Base-by-base conservation (phyloP, 2,329 filamentous ascomycete species). In the Paradendryphiella salina region DNA sequence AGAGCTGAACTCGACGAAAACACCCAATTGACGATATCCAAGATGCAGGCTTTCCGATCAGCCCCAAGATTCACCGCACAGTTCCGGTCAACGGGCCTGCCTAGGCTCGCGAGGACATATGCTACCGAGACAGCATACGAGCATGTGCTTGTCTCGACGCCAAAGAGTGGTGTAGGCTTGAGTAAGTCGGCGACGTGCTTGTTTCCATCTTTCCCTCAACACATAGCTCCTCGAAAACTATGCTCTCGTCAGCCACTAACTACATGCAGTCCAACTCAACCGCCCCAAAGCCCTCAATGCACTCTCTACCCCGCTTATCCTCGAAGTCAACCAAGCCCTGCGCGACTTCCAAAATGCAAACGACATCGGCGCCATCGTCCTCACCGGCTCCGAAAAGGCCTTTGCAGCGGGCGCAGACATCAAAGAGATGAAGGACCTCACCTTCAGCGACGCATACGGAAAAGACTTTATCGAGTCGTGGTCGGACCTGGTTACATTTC, bases 351-450 rank as follows among this genome's bases (percentile, higher is more conserved):
- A 74, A 50, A 54, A 65, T 37, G 60, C 66, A 48, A 56, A 57
- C 7, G 57, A 60, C 29, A 69, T 73, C 35, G 65, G 65, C 46
- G 71, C 71, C 47, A 67, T 73, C 32, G 71, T 99, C 52, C 80
- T 99, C 51, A 96, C 94, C 1, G 94, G 94, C 47, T 95, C 88
- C 37, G 81, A 90, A 60, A 90, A 87, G 75, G 92, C 93, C 34
- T 99, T 74, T 47, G 72, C 66, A 72, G 82, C 94, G 36, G 94
- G 94, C 43, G 94, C 94, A 54, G 94, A 99, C 75, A 99, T 99
- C 79, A 97, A 97, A 76, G 94, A 99, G 77, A 99, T 99, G 94
- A 89, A 90, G 23, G 86, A 90, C 54, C 84, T 96, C 32, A 92
- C 87, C 47, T 99, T 99, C 77, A 84, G 89, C 57, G 80, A 87